A percentile compares a stretch with the other conserved stretches of the same genome.
Evolutionary conservation across 495 filamentous ascomycete species (phyloP).

Genomic region (Neurospora pannonica): DNA sequence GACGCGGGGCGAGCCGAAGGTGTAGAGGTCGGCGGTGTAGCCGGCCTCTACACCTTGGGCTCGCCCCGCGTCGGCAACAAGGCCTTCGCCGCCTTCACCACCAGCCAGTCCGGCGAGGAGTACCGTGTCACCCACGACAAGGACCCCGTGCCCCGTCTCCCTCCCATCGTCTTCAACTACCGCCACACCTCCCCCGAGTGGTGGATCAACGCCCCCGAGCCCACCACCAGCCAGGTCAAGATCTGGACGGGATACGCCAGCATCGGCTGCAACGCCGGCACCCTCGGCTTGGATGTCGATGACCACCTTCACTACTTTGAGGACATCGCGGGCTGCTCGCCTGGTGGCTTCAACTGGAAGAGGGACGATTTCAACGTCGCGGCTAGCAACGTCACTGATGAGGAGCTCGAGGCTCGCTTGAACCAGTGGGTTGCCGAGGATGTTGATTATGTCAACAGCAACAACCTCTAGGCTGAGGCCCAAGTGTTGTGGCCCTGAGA

Average conservation of each 20-base stretch:
- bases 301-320: constrained; percentile 32
- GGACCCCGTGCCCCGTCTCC: constrained; percentile 58
- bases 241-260: constrained; percentile 30
- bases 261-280: constrained; percentile 31
- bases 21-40: constrained; percentile 39
- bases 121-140: constrained; percentile 59
- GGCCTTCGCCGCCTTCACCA: constrained; percentile 47
- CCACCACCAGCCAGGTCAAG: constrained; percentile 20
- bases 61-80: constrained; percentile 57
- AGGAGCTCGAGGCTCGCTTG: constrained; percentile 20
- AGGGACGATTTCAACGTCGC: constrained; percentile 7
- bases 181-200: constrained; percentile 60
- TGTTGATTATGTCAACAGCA: constrained; percentile 1
- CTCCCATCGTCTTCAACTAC: constrained; percentile 46
- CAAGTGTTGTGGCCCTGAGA: neutral
- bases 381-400: constrained; percentile 16
- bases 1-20: constrained; percentile 59
- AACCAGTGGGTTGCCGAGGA: constrained; percentile 23
- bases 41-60: constrained; percentile 55
- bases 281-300: constrained; percentile 17
- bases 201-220: constrained; percentile 33
- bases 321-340: constrained; percentile 21
- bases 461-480: neutral
- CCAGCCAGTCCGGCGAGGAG: constrained; percentile 35
- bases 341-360: constrained; percentile 13